Evolutionary conservation across 495 filamentous ascomycete species (phyloP).

Genomic region (Penicillium cosmopolitanum): DNA sequence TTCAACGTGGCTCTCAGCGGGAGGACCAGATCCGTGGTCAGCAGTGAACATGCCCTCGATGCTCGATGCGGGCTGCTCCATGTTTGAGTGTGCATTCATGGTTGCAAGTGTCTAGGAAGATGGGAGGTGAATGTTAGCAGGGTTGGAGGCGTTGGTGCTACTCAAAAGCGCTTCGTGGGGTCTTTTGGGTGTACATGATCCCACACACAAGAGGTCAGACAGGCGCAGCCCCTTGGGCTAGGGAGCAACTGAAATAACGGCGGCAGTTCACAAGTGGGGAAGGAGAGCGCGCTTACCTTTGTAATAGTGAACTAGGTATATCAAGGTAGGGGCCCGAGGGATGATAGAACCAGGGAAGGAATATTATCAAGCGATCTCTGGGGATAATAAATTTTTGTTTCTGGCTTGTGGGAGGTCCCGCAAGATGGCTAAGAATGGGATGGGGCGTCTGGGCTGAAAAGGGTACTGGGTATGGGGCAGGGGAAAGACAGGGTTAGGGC

Average conservation of each 20-base stretch:
- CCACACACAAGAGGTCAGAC: background rate
- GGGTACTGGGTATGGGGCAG: constrained; percentile 16
- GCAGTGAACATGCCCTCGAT: constrained; percentile 27
- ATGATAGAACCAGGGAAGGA: constrained; percentile 13
- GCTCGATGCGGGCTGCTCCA: constrained; percentile 25
- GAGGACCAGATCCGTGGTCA: constrained; percentile 26
- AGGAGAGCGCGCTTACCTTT: constrained; percentile 13
- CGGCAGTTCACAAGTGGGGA: background rate
- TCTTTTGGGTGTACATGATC: background rate
- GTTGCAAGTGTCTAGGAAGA: constrained; percentile 19
- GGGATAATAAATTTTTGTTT: background rate
- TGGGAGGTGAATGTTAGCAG: constrained; percentile 1
- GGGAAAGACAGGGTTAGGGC: constrained; percentile 21
- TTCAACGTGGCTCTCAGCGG: constrained; percentile 23
- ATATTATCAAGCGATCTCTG: constrained; percentile 3
- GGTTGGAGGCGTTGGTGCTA: background rate
- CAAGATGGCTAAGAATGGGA: background rate
- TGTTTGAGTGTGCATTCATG: constrained; percentile 30
- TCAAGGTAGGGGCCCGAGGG: constrained; percentile 3
- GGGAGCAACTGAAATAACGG: background rate
- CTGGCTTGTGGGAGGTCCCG: constrained; percentile 6
- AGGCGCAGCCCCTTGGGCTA: background rate
- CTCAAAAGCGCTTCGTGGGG: background rate
- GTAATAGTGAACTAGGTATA: constrained; percentile 5
- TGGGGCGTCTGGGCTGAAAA: constrained; percentile 7